A percentile compares a stretch with the other conserved stretches of the same genome.
These are phyloP conservation scores for Gleditsia sinensis DNA, from an alignment of 306 rosid genomes.

Conservation along the genomic window DNA sequence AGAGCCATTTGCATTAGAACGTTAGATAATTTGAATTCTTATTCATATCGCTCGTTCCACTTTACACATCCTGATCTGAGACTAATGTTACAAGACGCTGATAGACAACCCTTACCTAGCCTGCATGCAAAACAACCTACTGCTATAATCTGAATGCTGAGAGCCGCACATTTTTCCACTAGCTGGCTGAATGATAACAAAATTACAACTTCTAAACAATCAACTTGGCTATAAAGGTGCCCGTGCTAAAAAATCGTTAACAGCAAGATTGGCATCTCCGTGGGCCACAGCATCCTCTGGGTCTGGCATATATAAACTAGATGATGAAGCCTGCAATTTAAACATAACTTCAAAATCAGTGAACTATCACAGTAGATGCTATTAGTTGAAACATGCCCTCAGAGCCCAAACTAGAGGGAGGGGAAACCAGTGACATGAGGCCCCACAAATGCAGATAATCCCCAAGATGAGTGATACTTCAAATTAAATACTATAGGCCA, in stretches of 20 bases:
- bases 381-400: not conserved
- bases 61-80: conserved; percentile 9
- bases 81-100: conserved; percentile 33
- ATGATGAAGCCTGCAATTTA: conserved; percentile 68
- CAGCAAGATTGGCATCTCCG: conserved; percentile 91
- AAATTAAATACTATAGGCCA: not conserved
- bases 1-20: conserved; percentile 7
- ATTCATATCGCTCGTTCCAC: conserved; percentile 7
- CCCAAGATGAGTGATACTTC: not conserved
- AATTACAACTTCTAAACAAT: conserved; percentile 27
- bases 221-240: conserved; percentile 51
- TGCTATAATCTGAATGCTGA: conserved; percentile 21
- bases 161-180: conserved; percentile 43
- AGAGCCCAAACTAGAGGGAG: not conserved
- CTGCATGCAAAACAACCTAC: conserved; percentile 16
- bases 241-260: conserved; percentile 85
- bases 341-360: conserved; percentile 13
- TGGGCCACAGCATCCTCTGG: conserved; percentile 93
- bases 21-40: not conserved
- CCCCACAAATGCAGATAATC: conserved; percentile 3
- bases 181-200: conserved; percentile 32
- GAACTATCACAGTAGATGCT: conserved; percentile 8
- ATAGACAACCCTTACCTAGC: conserved; percentile 29
- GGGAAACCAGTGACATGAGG: not conserved
- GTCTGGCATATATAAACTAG: conserved; percentile 82